A percentile compares a stretch with the other conserved stretches of the same genome.
These are phyloP conservation scores for Sugiyamaella lignohabitans DNA, from an alignment of 805 yeast species.

Conservation along the genomic window DNA sequence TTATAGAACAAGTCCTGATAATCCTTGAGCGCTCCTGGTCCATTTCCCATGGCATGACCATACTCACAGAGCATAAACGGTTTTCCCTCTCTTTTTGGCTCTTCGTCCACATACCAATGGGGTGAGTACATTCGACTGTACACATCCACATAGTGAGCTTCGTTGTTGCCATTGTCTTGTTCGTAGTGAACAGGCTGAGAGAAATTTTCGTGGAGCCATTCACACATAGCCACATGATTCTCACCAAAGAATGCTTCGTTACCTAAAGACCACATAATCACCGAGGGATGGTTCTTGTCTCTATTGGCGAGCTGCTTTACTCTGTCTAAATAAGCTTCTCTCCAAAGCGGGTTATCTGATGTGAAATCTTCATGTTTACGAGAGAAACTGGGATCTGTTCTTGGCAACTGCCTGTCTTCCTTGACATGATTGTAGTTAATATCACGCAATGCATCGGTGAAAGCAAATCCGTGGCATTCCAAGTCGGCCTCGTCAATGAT, in stretches of 20 bases:
- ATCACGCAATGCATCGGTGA: neutral
- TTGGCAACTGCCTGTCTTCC: slow-evolving; percentile 1
- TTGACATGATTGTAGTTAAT: neutral
- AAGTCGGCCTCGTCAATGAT: slow-evolving; percentile 36
- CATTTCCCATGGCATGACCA: slow-evolving; percentile 38
- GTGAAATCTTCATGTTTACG: slow-evolving; percentile 25
- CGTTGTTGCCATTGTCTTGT: slow-evolving; percentile 27
- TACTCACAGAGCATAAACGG: slow-evolving; percentile 36
- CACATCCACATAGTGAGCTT: slow-evolving; percentile 25
- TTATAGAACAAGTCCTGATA: slow-evolving; percentile 32
- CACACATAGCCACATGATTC: slow-evolving; percentile 31
- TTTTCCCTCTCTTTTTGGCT: slow-evolving; percentile 18
- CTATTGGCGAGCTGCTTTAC: slow-evolving; percentile 30
- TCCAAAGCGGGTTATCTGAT: slow-evolving; percentile 32
- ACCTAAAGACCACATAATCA: slow-evolving; percentile 37
- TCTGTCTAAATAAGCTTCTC: slow-evolving; percentile 33
- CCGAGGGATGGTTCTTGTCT: slow-evolving; percentile 33
- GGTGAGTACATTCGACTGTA: slow-evolving; percentile 32
- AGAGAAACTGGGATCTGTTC: slow-evolving; percentile 14
- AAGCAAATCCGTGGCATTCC: slow-evolving; percentile 34
- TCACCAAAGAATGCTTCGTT: slow-evolving; percentile 35
- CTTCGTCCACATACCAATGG: slow-evolving; percentile 22
- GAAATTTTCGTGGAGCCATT: slow-evolving; percentile 25
- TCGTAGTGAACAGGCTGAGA: slow-evolving; percentile 35
- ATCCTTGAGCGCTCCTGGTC: slow-evolving; percentile 33